These are phyloP conservation scores for Paradendryphiella salina DNA, from an alignment of 2,329 filamentous ascomycete genomes.

Conservation along the genomic window DNA sequence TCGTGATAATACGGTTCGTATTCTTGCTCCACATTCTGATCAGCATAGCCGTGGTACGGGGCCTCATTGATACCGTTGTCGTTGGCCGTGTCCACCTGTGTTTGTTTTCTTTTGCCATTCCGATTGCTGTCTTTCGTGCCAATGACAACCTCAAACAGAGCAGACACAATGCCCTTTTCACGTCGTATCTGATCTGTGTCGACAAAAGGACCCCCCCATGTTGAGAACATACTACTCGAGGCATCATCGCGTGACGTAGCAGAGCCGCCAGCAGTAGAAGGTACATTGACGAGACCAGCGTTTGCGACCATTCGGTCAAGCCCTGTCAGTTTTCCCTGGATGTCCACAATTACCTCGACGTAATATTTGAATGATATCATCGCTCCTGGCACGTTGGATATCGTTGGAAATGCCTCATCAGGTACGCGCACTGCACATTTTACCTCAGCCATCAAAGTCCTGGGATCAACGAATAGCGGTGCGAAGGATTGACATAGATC, in stretches of 20 bases:
- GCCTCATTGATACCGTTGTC: constrained; percentile 30
- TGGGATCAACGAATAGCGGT: constrained; percentile 84
- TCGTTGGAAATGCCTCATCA: constrained; percentile 89
- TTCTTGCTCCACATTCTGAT: constrained; percentile 17
- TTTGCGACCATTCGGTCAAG: constrained; percentile 68
- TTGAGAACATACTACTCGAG: constrained; percentile 54
- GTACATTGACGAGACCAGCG: constrained; percentile 56
- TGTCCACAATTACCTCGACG: constrained; percentile 87
- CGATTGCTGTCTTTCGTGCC: constrained; percentile 77
- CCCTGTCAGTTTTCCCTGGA: constrained; percentile 82
- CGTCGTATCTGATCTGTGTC: constrained; percentile 85
- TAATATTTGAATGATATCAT: constrained; percentile 97
- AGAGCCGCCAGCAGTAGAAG: constrained; percentile 48
- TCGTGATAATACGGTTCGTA: constrained; percentile 37
- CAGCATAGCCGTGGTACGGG: constrained; percentile 19
- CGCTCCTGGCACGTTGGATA: constrained; percentile 81
- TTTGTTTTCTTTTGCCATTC: constrained; percentile 52
- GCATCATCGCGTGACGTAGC: constrained; percentile 41
- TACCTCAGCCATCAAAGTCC: constrained; percentile 74
- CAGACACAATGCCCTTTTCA: constrained; percentile 88
- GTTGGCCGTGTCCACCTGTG: constrained; percentile 15
- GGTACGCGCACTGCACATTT: constrained; percentile 84
- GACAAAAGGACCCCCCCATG: constrained; percentile 70
- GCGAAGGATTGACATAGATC: constrained; percentile 88
- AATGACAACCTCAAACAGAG: constrained; percentile 82